A percentile compares a stretch with the other conserved stretches of the same genome.
These are phyloP conservation scores for Kalanchoe fedtschenkoi DNA, from an alignment of 164 flowering plant species.

Conservation along the genomic window DNA sequence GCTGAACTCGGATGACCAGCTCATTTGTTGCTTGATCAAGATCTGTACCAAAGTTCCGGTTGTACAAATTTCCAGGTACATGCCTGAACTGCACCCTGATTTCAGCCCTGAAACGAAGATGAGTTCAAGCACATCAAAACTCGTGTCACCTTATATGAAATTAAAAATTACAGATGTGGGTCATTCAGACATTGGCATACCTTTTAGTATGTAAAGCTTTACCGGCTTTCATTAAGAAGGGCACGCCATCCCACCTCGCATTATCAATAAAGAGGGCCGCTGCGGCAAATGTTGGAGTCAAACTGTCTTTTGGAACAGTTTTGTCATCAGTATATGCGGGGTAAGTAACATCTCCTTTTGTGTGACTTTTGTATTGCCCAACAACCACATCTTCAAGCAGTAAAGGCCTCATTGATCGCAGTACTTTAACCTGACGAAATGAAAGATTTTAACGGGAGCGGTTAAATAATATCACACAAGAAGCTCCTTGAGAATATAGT, in stretches of 20 bases:
- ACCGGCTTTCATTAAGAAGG: slow-evolving; percentile 95
- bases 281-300: slow-evolving; percentile 95
- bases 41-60: slow-evolving; percentile 62
- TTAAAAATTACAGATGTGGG: background rate
- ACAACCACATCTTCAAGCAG: slow-evolving; percentile 61
- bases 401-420: slow-evolving; percentile 80
- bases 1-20: slow-evolving; percentile 89
- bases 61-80: slow-evolving; percentile 88
- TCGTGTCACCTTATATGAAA: background rate
- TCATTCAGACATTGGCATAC: slow-evolving; percentile 16
- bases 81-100: slow-evolving; percentile 91
- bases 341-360: slow-evolving; percentile 60
- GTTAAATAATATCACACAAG: no score
- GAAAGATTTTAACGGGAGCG: no score
- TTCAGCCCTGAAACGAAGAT: slow-evolving; percentile 51
- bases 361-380: slow-evolving; percentile 87
- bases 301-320: slow-evolving; percentile 71
- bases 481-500: no score
- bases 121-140: background rate
- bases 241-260: slow-evolving; percentile 99
- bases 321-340: slow-evolving; percentile 84
- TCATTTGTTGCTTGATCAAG: slow-evolving; percentile 83
- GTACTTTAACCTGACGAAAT: no score
- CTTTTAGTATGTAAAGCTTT: slow-evolving; percentile 75
- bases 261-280: slow-evolving; percentile 90